phyloP scores from a whole-genome alignment of 306 rosid genomes.

The Gleditsia sinensis region DNA sequence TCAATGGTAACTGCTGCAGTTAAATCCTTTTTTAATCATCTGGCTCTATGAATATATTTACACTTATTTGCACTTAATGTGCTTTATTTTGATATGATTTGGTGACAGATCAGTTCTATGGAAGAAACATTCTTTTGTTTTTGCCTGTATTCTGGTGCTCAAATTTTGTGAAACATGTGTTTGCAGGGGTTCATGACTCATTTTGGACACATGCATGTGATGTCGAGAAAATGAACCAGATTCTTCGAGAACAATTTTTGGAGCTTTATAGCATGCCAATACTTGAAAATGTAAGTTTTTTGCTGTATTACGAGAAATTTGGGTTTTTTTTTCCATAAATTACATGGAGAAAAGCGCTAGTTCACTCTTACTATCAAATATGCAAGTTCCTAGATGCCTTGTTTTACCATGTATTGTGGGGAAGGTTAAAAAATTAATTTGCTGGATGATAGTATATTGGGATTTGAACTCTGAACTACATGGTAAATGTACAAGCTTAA shows the following conservation, averaged over 20 bases:
- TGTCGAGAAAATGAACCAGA: conserved; percentile 71
- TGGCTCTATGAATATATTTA: not conserved
- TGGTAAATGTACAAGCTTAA: too few relatives aligned
- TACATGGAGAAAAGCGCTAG: not conserved
- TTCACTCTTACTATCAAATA: not conserved
- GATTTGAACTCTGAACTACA: too few relatives aligned
- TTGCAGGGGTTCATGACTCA: conserved; percentile 88
- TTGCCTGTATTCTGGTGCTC: not conserved
- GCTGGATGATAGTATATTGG: too few relatives aligned
- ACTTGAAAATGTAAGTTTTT: conserved; percentile 42
- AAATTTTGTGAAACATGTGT: conserved; percentile 29
- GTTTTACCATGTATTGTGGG: not conserved
- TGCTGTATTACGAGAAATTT: not conserved
- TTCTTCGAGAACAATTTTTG: conserved; percentile 73
- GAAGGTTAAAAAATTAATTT: not conserved
- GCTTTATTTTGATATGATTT: not conserved
- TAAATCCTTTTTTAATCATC: conserved; percentile 3
- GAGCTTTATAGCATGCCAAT: conserved; percentile 78
- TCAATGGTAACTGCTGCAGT: not conserved
- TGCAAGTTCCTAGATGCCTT: not conserved
- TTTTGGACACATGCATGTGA: conserved; percentile 93
- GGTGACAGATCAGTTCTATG: not conserved
- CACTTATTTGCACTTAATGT: conserved; percentile 1
- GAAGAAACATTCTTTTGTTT: not conserved
- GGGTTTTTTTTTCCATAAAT: conserved; percentile 8